phyloP scores from a whole-genome alignment of 2,329 filamentous ascomycete genomes.

The Scleromitrula shiraiana region DNA sequence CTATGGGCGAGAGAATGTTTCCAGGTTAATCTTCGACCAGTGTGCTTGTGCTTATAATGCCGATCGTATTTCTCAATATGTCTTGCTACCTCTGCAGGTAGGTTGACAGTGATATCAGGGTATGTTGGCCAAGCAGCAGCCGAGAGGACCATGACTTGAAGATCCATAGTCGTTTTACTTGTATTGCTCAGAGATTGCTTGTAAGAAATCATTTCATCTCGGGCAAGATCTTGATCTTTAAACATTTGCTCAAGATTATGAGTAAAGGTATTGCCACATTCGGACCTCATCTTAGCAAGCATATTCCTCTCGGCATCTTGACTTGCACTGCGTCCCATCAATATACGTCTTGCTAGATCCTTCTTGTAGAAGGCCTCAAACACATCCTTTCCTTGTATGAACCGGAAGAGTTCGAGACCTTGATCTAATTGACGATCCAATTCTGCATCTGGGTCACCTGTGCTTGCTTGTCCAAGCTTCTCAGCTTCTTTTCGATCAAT shows the following conservation, averaged over 20 bases:
- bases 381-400: conserved; percentile 93
- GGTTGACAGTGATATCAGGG: conserved; percentile 60
- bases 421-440: conserved; percentile 88
- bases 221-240: conserved; percentile 89
- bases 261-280: conserved; percentile 90
- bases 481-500: conserved; percentile 51
- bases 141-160: conserved; percentile 86
- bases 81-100: conserved; percentile 68
- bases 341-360: conserved; percentile 77
- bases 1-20: conserved; percentile 92
- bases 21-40: conserved; percentile 79
- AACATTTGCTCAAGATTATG: conserved; percentile 99
- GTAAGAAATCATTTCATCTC: conserved; percentile 89
- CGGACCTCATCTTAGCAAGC: conserved; percentile 81
- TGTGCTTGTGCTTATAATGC: conserved; percentile 87
- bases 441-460: conserved; percentile 83
- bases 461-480: conserved; percentile 55
- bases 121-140: conserved; percentile 91
- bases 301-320: conserved; percentile 94
- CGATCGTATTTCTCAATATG: conserved; percentile 74
- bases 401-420: conserved; percentile 88
- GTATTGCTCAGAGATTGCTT: conserved; percentile 54
- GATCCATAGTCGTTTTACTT: conserved; percentile 51
- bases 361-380: conserved; percentile 99
- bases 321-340: conserved; percentile 89